Evolutionary conservation across 257 asterid genomes (phyloP).

Genomic region (Agastache rugosa): DNA sequence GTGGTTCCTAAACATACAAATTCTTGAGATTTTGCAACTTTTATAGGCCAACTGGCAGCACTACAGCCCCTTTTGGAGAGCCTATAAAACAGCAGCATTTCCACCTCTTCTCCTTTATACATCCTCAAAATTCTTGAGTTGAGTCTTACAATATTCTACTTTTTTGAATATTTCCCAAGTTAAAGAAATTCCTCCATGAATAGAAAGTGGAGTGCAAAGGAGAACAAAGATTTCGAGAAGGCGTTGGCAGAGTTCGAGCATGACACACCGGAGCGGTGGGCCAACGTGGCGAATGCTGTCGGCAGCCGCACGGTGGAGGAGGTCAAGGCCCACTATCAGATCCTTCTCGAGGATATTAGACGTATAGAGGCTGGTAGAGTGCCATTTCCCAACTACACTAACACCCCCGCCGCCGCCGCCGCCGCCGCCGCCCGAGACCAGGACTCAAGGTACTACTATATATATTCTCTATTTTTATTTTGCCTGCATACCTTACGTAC

Average conservation of each 20-base stretch:
- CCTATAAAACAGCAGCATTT: conserved; percentile 43
- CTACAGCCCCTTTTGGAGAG: not conserved
- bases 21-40: conserved; percentile 37
- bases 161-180: too few relatives aligned
- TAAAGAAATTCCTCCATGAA: conserved; percentile 33
- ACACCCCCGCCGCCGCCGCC: not conserved
- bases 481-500: too few relatives aligned
- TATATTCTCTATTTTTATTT: too few relatives aligned
- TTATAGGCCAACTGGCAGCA: conserved; percentile 44
- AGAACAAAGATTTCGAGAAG: conserved; percentile 83
- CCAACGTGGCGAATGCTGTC: conserved; percentile 73
- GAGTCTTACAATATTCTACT: too few relatives aligned
- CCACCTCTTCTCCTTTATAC: not conserved
- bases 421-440: not conserved
- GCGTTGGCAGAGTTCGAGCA: conserved; percentile 74
- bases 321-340: conserved; percentile 68
- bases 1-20: conserved; percentile 26
- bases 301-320: conserved; percentile 72
- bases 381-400: conserved; percentile 68
- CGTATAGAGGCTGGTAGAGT: conserved; percentile 68
- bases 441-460: not conserved
- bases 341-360: conserved; percentile 62
- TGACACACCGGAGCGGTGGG: conserved; percentile 87
- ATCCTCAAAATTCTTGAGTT: too few relatives aligned
- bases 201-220: conserved; percentile 60